Percentiles rank a stretch among this genome's conserved stretches.
phyloP scores from a whole-genome alignment of 2,329 filamentous ascomycete genomes.

The Colletotrichum navitas region DNA sequence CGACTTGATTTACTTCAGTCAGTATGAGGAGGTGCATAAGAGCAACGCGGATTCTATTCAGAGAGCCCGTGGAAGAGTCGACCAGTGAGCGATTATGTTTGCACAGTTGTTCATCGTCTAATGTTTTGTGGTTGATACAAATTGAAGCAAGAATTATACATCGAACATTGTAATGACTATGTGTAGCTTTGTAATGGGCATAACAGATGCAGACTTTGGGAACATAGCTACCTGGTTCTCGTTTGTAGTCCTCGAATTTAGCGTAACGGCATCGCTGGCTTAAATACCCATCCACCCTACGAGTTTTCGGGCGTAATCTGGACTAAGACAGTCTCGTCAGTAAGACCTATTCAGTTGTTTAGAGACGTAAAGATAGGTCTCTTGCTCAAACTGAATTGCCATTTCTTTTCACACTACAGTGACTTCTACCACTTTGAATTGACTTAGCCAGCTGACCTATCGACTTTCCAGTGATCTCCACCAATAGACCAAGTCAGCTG shows the following conservation, averaged over 20 bases:
- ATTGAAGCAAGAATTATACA: neutral
- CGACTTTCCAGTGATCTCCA: neutral
- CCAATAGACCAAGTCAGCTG: neutral
- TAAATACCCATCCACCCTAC: neutral
- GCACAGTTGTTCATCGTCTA: neutral
- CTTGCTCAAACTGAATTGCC: neutral
- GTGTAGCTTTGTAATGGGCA: neutral
- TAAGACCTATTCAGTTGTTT: neutral
- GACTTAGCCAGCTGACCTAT: neutral
- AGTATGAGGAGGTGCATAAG: conserved; percentile 40
- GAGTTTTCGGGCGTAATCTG: neutral
- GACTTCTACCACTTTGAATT: neutral
- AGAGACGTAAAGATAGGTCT: neutral
- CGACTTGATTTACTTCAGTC: conserved; percentile 37
- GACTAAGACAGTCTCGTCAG: neutral
- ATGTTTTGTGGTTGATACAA: too few relatives aligned
- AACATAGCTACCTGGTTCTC: neutral
- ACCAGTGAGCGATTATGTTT: too few relatives aligned
- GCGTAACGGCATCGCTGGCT: neutral
- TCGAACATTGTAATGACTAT: neutral
- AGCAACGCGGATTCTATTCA: conserved; percentile 34
- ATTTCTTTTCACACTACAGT: neutral
- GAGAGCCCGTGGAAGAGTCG: neutral
- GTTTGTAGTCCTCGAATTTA: neutral
- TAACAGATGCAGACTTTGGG: too few relatives aligned